Conservation (phyloP, 352 stramenopile species). For the Blastocystis sp. region DNA sequence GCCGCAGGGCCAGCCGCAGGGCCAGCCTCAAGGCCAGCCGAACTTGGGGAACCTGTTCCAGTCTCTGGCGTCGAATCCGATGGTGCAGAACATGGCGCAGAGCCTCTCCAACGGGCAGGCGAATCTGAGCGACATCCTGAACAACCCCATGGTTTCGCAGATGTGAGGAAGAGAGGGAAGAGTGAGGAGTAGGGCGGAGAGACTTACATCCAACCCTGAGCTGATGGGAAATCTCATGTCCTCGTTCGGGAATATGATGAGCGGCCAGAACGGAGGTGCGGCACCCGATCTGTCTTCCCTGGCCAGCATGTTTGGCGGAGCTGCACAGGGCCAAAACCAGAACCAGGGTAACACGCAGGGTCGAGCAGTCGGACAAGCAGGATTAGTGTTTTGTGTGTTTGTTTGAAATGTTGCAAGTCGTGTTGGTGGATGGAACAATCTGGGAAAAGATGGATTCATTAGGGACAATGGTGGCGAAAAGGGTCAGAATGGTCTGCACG, state of each 20-base stretch:
- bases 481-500: no score
- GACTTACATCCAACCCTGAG: conserved; percentile 31
- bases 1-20: conserved; percentile 1
- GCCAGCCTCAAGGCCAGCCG: not conserved
- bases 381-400: not conserved
- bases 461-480: no score
- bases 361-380: not conserved
- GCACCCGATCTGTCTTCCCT: not conserved
- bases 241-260: not conserved
- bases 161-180: not conserved
- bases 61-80: not conserved
- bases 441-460: no score
- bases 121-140: not conserved
- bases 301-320: not conserved
- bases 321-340: not conserved
- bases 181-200: conserved; percentile 11
- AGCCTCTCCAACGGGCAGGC: not conserved
- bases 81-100: not conserved
- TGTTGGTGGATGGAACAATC: no score
- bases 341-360: not conserved
- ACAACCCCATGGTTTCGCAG: not conserved
- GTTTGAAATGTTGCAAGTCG: not conserved
- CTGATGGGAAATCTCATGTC: conserved; percentile 2
- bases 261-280: not conserved
- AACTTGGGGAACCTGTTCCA: conserved; percentile 9